These are phyloP conservation scores for Metrosideros polymorpha DNA, from an alignment of 441 rosid species.

Conservation along the genomic window DNA sequence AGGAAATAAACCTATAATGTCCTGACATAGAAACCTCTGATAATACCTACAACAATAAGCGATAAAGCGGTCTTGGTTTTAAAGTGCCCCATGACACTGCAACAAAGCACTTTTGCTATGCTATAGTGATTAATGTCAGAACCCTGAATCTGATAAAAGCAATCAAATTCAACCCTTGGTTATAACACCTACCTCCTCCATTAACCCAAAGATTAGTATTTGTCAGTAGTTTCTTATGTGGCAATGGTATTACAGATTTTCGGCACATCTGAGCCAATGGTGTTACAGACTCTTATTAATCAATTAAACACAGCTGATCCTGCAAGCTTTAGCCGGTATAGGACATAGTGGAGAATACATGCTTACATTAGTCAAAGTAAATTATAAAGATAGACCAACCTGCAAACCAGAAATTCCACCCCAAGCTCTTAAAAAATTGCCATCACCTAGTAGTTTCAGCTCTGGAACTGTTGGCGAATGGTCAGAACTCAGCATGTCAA, in stretches of 20 bases:
- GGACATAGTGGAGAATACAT: neutral
- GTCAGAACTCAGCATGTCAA: slow-evolving; percentile 91
- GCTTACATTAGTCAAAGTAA: neutral
- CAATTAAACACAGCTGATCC: neutral
- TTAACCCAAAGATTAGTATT: neutral
- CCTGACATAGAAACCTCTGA: neutral
- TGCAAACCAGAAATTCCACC: slow-evolving; percentile 98
- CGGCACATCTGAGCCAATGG: neutral
- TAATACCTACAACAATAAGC: neutral
- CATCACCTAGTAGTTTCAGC: slow-evolving; percentile 66
- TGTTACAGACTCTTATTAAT: neutral
- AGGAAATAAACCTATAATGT: neutral
- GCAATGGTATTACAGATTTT: neutral
- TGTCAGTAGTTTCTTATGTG: neutral
- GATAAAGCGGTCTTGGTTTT: neutral
- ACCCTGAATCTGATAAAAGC: neutral
- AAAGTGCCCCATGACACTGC: neutral
- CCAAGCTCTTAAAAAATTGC: slow-evolving; percentile 90
- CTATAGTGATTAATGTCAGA: neutral
- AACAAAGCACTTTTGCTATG: neutral
- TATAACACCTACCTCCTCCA: neutral
- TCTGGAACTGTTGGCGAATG: slow-evolving; percentile 92
- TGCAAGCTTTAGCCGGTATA: neutral
- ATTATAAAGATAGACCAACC: slow-evolving; percentile 24
- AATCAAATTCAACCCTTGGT: neutral